phyloP scores from a whole-genome alignment of 352 stramenopile species.

The Phytopythium oedochilum region DNA sequence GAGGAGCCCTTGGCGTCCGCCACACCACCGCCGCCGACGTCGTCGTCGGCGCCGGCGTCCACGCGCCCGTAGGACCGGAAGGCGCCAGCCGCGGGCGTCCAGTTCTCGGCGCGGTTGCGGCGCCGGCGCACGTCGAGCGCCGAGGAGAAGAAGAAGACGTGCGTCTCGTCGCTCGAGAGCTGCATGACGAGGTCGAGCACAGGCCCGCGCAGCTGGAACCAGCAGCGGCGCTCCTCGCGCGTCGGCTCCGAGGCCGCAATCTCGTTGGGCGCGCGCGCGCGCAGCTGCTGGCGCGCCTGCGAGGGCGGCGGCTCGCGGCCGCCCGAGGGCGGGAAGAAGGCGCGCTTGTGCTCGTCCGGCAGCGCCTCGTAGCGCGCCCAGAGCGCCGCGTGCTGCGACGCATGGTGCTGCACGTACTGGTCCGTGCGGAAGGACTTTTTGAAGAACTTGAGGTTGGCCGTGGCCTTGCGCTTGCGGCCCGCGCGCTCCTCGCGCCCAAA shows the following conservation, averaged over 20 bases:
- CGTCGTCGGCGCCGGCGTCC: neutral
- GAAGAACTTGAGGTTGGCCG: conserved; percentile 68
- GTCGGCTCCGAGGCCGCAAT: conserved; percentile 20
- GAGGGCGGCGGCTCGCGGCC: conserved; percentile 7
- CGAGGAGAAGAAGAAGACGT: neutral
- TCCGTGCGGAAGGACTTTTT: conserved; percentile 59
- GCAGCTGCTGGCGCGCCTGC: conserved; percentile 1
- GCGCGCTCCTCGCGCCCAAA: conserved; percentile 54
- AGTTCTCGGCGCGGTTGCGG: conserved; percentile 10
- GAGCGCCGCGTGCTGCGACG: conserved; percentile 40
- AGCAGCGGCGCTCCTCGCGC: conserved; percentile 13
- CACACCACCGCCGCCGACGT: neutral
- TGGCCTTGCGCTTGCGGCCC: conserved; percentile 47
- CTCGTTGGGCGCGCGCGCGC: conserved; percentile 15
- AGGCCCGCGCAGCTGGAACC: conserved; percentile 18
- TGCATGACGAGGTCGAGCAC: conserved; percentile 26
- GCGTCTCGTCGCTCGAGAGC: conserved; percentile 15
- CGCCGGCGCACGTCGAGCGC: conserved; percentile 14
- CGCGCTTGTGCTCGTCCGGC: conserved; percentile 32
- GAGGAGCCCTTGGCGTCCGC: neutral
- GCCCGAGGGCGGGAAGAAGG: conserved; percentile 37
- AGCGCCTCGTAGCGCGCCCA: conserved; percentile 44
- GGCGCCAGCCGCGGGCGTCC: conserved; percentile 16
- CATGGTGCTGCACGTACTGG: conserved; percentile 68
- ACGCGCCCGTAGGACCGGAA: conserved; percentile 21